These are phyloP conservation scores for Lolium rigidum DNA, from an alignment of 176 grass and related monocot genomes.

Conservation along the genomic window DNA sequence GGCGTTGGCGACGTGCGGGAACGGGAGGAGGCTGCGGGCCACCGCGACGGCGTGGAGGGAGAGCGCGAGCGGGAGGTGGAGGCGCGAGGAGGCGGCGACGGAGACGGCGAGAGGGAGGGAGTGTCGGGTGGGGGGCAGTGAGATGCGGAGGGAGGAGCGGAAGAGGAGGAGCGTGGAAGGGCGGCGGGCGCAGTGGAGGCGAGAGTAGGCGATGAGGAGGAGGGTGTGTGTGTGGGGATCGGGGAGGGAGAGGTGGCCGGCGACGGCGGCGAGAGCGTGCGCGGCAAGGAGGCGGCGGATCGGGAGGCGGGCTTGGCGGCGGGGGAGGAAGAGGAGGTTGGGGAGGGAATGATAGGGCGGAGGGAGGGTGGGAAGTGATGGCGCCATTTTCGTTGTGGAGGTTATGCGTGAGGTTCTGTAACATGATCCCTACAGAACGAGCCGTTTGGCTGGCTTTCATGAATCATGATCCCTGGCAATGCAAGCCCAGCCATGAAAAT, in stretches of 20 bases:
- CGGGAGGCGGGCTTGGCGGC: too few species aligned
- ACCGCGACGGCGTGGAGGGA: slow-evolving; percentile 47
- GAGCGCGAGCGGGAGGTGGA: slow-evolving; percentile 51
- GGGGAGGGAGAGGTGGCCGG: slow-evolving; percentile 46
- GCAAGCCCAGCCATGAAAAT: too few species aligned
- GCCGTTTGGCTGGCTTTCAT: too few species aligned
- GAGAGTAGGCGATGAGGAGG: slow-evolving; percentile 53
- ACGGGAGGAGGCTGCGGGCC: slow-evolving; percentile 40
- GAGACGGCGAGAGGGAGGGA: slow-evolving; percentile 55
- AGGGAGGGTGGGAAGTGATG: slow-evolving; percentile 2
- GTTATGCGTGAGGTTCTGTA: too few species aligned
- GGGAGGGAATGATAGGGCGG: slow-evolving; percentile 30
- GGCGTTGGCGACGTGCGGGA: slow-evolving; percentile 54
- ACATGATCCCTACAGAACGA: too few species aligned
- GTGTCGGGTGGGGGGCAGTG: slow-evolving; percentile 28
- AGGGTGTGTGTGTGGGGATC: slow-evolving; percentile 26
- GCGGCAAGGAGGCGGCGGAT: slow-evolving; percentile 35
- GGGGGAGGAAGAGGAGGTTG: slow-evolving; percentile 27
- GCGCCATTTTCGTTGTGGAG: slow-evolving; percentile 16
- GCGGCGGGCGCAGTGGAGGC: slow-evolving; percentile 30
- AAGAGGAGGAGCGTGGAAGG: slow-evolving; percentile 46
- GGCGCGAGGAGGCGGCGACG: slow-evolving; percentile 29
- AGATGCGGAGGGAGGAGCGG: slow-evolving; percentile 54
- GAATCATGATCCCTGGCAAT: too few species aligned
- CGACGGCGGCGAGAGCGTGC: slow-evolving; percentile 43